These are phyloP conservation scores for Trichoderma asperellum DNA, from an alignment of 2,329 filamentous ascomycete genomes.

Conservation along the genomic window DNA sequence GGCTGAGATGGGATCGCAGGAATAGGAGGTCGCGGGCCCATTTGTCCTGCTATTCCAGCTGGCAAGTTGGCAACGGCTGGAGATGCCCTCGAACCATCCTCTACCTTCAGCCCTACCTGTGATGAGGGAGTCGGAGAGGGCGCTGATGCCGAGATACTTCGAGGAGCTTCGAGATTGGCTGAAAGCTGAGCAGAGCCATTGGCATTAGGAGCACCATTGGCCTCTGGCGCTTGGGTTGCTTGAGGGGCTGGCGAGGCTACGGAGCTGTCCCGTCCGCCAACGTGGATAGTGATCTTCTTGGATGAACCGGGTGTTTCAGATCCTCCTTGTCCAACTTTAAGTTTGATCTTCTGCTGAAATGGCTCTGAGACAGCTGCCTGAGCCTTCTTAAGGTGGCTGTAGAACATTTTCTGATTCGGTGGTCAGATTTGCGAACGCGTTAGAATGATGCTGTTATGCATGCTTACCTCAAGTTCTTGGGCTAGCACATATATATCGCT, in stretches of 20 bases:
- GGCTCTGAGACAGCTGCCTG: conserved; percentile 74
- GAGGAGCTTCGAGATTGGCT: conserved; percentile 43
- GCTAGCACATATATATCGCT: conserved; percentile 82
- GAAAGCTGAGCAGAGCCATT: conserved; percentile 27
- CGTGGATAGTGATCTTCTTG: conserved; percentile 73
- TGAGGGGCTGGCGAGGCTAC: conserved; percentile 57
- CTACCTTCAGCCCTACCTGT: conserved; percentile 42
- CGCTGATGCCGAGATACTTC: conserved; percentile 46
- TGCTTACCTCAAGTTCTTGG: conserved; percentile 72
- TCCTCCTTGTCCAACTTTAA: conserved; percentile 65
- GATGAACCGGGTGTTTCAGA: conserved; percentile 50
- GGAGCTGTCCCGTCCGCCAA: conserved; percentile 61
- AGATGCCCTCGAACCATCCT: conserved; percentile 40
- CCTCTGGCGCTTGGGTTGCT: conserved; percentile 36
- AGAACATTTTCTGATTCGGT: conserved; percentile 66
- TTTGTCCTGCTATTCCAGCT: conserved; percentile 31
- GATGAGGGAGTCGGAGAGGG: conserved; percentile 53
- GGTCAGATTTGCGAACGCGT: conserved; percentile 29
- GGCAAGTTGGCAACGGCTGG: conserved; percentile 33
- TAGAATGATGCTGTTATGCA: background rate
- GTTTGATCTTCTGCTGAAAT: conserved; percentile 75
- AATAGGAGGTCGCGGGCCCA: conserved; percentile 30
- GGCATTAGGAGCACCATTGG: conserved; percentile 30
- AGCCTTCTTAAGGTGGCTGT: conserved; percentile 69
- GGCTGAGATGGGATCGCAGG: conserved; percentile 32